Evolutionary conservation across 225 moss, liverwort and hornwort genomes (phyloP).

Genomic region (Thuidium tamariscinum): DNA sequence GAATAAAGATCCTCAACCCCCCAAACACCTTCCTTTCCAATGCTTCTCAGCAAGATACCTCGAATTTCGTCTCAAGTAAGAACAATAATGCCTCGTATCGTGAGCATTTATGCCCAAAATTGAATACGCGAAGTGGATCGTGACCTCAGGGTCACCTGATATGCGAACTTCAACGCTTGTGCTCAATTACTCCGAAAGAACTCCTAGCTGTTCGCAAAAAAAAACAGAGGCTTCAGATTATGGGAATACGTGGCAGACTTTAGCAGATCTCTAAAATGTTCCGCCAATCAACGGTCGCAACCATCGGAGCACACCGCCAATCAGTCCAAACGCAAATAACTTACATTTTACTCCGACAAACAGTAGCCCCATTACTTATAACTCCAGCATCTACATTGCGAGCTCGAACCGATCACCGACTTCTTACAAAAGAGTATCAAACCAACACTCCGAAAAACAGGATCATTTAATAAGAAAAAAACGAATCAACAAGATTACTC

Average conservation of each 20-base stretch:
- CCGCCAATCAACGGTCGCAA: background rate
- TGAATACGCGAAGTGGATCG: background rate
- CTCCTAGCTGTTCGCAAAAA: background rate
- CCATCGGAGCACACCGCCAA: background rate
- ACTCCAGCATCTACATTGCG: background rate
- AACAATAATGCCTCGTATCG: background rate
- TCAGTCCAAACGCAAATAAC: background rate
- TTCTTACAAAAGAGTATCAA: background rate
- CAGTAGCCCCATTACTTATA: too few relatives aligned
- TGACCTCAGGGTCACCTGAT: background rate
- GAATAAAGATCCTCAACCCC: background rate
- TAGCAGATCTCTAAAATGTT: background rate
- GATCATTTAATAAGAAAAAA: background rate
- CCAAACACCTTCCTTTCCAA: background rate
- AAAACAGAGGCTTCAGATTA: background rate
- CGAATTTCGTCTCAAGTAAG: background rate
- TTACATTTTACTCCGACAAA: background rate
- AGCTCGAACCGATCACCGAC: background rate
- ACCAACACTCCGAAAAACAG: too few relatives aligned
- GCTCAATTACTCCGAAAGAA: background rate
- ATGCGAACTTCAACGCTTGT: background rate
- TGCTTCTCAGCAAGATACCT: background rate
- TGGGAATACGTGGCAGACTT: background rate
- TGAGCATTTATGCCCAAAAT: background rate
- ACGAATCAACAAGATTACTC: background rate